Evolutionary conservation across 2,329 filamentous ascomycete genomes (phyloP).

Genomic region (Diaporthe citrichinensis): DNA sequence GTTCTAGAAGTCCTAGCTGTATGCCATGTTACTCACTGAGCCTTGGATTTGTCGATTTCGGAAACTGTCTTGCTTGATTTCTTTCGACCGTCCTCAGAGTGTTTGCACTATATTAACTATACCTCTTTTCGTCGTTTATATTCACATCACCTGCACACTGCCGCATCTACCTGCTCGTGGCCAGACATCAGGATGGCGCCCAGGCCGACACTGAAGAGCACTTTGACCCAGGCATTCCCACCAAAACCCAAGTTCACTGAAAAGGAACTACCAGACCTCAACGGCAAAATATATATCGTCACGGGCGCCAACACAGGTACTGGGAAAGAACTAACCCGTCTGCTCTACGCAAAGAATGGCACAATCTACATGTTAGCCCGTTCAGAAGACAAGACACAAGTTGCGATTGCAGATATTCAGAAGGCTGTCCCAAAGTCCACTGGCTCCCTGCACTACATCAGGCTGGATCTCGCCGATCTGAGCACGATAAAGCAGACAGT

Average conservation of each 20-base stretch:
- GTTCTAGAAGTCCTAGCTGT: neutral
- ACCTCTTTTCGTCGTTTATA: neutral
- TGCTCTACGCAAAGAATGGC: slow-evolving; percentile 64
- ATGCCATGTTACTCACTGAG: too few relatives aligned
- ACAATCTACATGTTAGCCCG: slow-evolving; percentile 66
- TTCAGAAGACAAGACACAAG: slow-evolving; percentile 54
- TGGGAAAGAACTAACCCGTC: slow-evolving; percentile 61
- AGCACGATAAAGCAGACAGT: slow-evolving; percentile 45
- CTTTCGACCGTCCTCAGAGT: neutral
- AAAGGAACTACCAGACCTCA: slow-evolving; percentile 48
- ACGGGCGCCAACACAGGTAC: slow-evolving; percentile 55
- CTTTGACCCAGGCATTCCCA: slow-evolving; percentile 47
- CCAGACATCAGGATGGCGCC: neutral
- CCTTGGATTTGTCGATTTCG: neutral
- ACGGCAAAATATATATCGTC: slow-evolving; percentile 60
- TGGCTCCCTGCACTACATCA: slow-evolving; percentile 51
- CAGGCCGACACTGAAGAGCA: slow-evolving; percentile 11
- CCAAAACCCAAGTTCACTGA: slow-evolving; percentile 50
- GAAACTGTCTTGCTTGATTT: neutral
- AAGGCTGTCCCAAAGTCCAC: slow-evolving; percentile 40
- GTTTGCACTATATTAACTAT: too few relatives aligned
- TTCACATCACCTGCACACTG: neutral
- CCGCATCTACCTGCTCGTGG: neutral
- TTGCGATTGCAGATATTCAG: slow-evolving; percentile 58
- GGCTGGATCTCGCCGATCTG: slow-evolving; percentile 49